These are phyloP conservation scores for Spiraea crenata DNA, from an alignment of 331 rosid species.

Conservation along the genomic window DNA sequence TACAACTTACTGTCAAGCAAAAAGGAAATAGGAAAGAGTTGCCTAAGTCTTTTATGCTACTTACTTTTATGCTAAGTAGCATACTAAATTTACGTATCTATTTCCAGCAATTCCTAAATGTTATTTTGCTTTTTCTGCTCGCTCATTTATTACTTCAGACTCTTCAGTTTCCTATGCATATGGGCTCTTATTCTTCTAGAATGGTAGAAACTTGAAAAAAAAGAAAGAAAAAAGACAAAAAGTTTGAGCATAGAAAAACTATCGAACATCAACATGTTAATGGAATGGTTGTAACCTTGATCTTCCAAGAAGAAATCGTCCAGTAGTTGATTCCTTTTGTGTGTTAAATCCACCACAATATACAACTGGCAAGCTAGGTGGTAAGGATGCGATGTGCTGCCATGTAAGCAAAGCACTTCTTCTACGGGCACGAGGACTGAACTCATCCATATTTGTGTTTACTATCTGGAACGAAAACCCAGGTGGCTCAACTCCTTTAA, in stretches of 20 bases:
- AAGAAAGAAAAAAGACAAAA: too few species aligned
- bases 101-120: neutral
- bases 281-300: constrained; percentile 55
- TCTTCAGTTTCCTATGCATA: neutral
- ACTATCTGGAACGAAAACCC: constrained; percentile 96
- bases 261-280: neutral
- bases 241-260: constrained; percentile 3
- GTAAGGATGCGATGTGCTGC: constrained; percentile 99
- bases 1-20: neutral
- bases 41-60: neutral
- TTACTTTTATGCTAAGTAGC: too few species aligned
- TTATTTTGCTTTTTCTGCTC: neutral
- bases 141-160: neutral
- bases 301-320: constrained; percentile 96
- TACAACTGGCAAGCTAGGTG: constrained; percentile 89
- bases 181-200: neutral
- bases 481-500: constrained; percentile 95
- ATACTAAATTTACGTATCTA: neutral
- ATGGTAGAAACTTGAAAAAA: neutral
- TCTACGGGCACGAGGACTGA: constrained; percentile 88
- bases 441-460: constrained; percentile 83
- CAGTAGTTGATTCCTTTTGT: constrained; percentile 93
- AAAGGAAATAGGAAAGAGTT: neutral
- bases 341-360: constrained; percentile 98
- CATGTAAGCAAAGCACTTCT: constrained; percentile 97